Evolutionary conservation across 2,329 filamentous ascomycete species (phyloP), one percentile per base, ranked within the genome.

Genomic region (Fragosphaeria purpurea): DNA sequence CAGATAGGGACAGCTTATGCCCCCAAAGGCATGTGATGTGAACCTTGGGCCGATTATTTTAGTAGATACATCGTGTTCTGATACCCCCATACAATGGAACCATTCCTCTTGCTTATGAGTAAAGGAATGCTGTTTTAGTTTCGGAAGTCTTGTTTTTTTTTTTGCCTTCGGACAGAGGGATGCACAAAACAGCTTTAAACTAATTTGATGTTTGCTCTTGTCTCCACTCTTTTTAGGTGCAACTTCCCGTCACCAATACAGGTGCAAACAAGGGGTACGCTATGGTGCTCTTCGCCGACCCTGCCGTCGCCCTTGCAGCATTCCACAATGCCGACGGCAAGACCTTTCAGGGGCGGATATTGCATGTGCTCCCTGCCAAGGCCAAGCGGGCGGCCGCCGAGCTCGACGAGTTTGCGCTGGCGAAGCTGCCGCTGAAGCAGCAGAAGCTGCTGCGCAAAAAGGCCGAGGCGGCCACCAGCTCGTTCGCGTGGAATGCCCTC

Each of bases 1-100:
- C 86, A 86, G 93, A 97, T 97, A 97, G 93, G 93, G 93, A 97
- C 93, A 97, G 82, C 91, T 89, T 86, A 96, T 91, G 86, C 86
- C 75, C 61, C 22, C 67, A 22, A 69, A 63, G 72, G 88, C 86
- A 88, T 75, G 75, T 97, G 90, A 94, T 90, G 86, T 81, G 75
- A 88, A 77, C 69, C 72, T 53, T 81, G 83, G 85, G 84, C 83
- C 89, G 83, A 88, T 79, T 86, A 93, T 95, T 94, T 95, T 98
- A 96, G 93, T 98, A 98, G 91, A 97, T 95, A 87, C 88, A 86
- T 90, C 83, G 88, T 85, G 70, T 74, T 79, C 88, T 93, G 85
- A 90, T 22, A 47, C 22, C 22, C 22, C 22, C 13, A 30, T 47
- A 41, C 35, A 11, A 7, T 37, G 35, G 22, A 22, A 22, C 22